Evolutionary conservation across 2,329 filamentous ascomycete genomes (phyloP), one percentile per base, ranked within the genome.

Genomic region (Penicillium sp.): DNA sequence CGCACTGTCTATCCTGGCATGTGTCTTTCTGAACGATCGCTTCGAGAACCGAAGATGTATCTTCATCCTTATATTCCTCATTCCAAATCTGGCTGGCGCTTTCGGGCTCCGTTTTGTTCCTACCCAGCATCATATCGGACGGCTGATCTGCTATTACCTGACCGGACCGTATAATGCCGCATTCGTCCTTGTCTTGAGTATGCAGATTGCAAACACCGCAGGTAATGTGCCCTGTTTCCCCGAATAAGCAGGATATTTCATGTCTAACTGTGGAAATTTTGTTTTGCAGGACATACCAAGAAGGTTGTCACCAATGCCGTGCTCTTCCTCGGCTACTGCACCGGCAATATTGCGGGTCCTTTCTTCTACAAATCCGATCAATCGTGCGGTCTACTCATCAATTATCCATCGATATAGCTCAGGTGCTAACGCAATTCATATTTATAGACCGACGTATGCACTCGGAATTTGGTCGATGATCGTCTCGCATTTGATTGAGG

Each of bases 221-320:
- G 70, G 70, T 71, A 48, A 31, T 52, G 9, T 25, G 5, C 2
- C 1, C 5, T 14, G 5, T 2, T 18, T 24, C 20, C 10, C 20
- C 7, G 5, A 9, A 13, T 27, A 27, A 10, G 27, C 10, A 28
- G 27, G 9, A 4, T 4, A 28, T 9, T 28, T 9, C 8, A 28
- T 30, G 28, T 30, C 28, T 30, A 30, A 30, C 28, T 3, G 10
- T 3, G 11, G 4, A 9, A 24, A 11, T 10, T 5, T n/a, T 3
- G 33, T 9, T 4, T 14, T 69, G 18, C 61, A 53, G 82, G 82
- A 0, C 81, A 84, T 55, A 83, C 81, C 1, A 85, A 85, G 63
- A 84, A 86, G 63, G 81, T 85, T 41, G 79, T 85, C 24, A 82
- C 82, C n/a, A 84, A 83, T 20, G 82, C 80, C 1, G 77, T 83